Base-by-base conservation (phyloP, 352 stramenopile genomes). In the Hyaloperonospora brassicae region DNA sequence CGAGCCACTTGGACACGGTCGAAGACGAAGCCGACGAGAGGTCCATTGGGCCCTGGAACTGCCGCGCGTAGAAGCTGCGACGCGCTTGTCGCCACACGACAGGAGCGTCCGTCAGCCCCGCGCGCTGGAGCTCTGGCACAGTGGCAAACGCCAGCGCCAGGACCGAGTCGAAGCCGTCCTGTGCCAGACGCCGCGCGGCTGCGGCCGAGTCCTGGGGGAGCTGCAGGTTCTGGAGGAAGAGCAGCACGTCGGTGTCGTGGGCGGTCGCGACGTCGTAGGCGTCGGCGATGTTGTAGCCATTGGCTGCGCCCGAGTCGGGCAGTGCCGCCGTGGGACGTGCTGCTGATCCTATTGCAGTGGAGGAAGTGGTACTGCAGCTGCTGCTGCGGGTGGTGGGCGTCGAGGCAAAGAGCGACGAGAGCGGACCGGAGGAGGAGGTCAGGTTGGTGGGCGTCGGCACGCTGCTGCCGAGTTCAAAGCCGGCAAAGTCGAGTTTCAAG, bases 401-500 rank as follows among this genome's bases (percentile, higher is more conserved):
- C 43, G 35, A 46, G 3, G 50, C 50, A 14, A 55, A 55, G n/a
- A 62, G 56, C 27, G 55, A 31, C 34, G 59, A 60, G 27, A 46
- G 23, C 25, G 62, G 36, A 38, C 50, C 50, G 27, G 35, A 35
- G 23, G 59, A 51, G 17, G 17, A 17, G 17, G 17, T 17, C 17
- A 17, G 17, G 17, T 17, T 17, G 17, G 17, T 17, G 17, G 17
- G 17, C 17, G 17, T 17, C 47, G 52, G 47, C 47, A 34, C 57
- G 47, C 49, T 64, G 44, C 23, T 40, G 30, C 59, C 67, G 17
- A 77, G 55, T 38, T 81, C 62, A 35, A 78, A 79, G 49, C 73
- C 73, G 21, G 70, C 64, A 52, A 82, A 85, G 59, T 78, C 76
- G 44, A 88, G 60, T 48, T 88, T 81, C 45, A 88, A 68, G 52